Evolutionary conservation across 2,329 filamentous ascomycete species (phyloP).

Genomic region (Blastomyces silverae): DNA sequence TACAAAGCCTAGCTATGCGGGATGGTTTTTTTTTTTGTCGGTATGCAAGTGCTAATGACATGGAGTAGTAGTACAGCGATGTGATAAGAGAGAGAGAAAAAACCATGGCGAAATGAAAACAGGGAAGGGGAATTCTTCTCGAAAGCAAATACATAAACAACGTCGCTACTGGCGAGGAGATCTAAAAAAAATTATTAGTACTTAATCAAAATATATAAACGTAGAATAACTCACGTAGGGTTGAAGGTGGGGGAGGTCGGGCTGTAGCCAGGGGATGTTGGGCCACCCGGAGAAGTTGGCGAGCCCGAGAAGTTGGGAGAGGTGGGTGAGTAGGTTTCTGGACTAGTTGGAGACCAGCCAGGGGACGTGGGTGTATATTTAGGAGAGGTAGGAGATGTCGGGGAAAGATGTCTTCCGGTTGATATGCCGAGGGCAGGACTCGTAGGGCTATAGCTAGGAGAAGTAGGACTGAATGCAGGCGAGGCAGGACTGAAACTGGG

Average conservation of each 20-base stretch:
- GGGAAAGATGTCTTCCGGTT: conserved; percentile 37
- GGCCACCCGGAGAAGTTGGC: conserved; percentile 38
- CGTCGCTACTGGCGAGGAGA: conserved; percentile 37
- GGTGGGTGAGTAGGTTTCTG: conserved; percentile 46
- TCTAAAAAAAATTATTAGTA: conserved; percentile 22
- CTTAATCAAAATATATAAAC: background rate
- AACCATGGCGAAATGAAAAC: conserved; percentile 13
- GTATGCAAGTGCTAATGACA: conserved; percentile 27
- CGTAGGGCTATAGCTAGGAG: conserved; percentile 53
- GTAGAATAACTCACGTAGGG: conserved; percentile 34
- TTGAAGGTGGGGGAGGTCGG: conserved; percentile 41
- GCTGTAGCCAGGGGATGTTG: conserved; percentile 40
- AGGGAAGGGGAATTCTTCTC: conserved; percentile 7
- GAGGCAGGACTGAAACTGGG: conserved; percentile 50
- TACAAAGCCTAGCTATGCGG: conserved; percentile 30
- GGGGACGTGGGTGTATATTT: conserved; percentile 53
- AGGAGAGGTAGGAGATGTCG: conserved; percentile 45
- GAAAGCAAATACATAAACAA: conserved; percentile 7
- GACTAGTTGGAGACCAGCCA: conserved; percentile 44
- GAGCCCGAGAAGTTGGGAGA: conserved; percentile 45
- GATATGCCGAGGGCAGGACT: conserved; percentile 43
- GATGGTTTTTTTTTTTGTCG: conserved; percentile 31
- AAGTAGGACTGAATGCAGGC: conserved; percentile 51
- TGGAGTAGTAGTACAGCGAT: conserved; percentile 37
- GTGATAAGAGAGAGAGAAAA: conserved; percentile 22